These are phyloP conservation scores for Eutypa lata DNA, from an alignment of 2,329 filamentous ascomycete genomes.

Conservation along the genomic window DNA sequence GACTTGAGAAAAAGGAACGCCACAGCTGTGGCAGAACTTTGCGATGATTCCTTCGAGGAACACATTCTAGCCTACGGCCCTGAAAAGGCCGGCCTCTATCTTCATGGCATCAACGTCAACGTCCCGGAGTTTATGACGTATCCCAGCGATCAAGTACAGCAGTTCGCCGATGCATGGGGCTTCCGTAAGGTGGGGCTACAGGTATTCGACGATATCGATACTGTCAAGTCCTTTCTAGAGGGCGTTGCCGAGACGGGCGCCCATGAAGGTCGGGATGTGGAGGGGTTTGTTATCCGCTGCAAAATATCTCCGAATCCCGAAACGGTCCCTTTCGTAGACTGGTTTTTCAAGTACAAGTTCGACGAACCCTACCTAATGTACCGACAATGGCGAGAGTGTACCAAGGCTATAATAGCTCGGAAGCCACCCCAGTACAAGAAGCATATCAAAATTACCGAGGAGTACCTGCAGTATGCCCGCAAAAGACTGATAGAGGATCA, in stretches of 20 bases:
- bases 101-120: constrained; percentile 96
- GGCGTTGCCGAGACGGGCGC: constrained; percentile 82
- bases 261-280: constrained; percentile 87
- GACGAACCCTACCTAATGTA: constrained; percentile 99
- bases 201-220: constrained; percentile 67
- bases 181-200: constrained; percentile 86
- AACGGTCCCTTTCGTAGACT: constrained; percentile 67
- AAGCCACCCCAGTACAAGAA: constrained; percentile 77
- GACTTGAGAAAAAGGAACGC: constrained; percentile 76
- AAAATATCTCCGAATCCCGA: constrained; percentile 57
- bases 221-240: constrained; percentile 80
- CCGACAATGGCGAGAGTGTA: constrained; percentile 96
- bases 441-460: constrained; percentile 83
- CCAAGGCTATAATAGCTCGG: constrained; percentile 79
- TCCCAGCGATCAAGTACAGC: constrained; percentile 75
- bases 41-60: constrained; percentile 94
- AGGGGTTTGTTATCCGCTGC: constrained; percentile 95
- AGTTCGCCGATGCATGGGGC: constrained; percentile 88
- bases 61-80: constrained; percentile 88
- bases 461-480: constrained; percentile 82
- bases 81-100: constrained; percentile 82
- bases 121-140: constrained; percentile 89
- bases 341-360: constrained; percentile 99
- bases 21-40: constrained; percentile 95
- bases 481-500: constrained; percentile 68